Evolutionary conservation across 805 yeast genomes (phyloP).

Genomic region (Teunomyces stri): DNA sequence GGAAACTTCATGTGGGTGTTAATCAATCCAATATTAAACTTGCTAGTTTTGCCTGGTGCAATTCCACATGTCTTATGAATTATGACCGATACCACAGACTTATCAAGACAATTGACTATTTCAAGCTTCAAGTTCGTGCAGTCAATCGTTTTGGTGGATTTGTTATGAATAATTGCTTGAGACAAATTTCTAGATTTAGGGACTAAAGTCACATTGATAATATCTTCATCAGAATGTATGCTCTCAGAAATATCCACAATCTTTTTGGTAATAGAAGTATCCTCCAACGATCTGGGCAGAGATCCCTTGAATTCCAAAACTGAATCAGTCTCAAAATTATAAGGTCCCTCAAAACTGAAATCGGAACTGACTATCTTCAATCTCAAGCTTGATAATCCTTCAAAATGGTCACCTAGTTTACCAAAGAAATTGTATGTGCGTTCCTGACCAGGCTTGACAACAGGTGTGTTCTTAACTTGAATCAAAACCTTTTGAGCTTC

Average conservation of each 20-base stretch:
- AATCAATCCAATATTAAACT: constrained; percentile 32
- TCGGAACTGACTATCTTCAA: constrained; percentile 18
- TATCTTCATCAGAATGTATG: constrained; percentile 2
- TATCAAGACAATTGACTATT: constrained; percentile 28
- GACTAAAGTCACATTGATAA: constrained; percentile 20
- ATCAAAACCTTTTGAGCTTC: constrained; percentile 12
- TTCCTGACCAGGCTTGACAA: constrained; percentile 22
- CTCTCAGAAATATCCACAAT: constrained; percentile 6
- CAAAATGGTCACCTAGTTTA: constrained; percentile 13
- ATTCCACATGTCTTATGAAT: constrained; percentile 33
- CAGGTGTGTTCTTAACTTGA: constrained; percentile 23
- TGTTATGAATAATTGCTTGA: constrained; percentile 31
- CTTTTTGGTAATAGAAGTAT: neutral
- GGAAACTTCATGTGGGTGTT: constrained; percentile 34
- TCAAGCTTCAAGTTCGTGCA: constrained; percentile 30
- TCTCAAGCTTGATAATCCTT: constrained; percentile 14
- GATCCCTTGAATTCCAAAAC: neutral
- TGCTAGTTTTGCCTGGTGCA: constrained; percentile 26
- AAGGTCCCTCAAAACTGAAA: constrained; percentile 15
- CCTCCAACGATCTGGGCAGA: neutral
- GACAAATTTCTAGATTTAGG: constrained; percentile 33
- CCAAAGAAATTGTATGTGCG: constrained; percentile 26
- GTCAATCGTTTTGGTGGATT: constrained; percentile 21
- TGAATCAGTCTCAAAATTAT: constrained; percentile 5
- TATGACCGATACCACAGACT: constrained; percentile 22